phyloP scores from a whole-genome alignment of 805 yeast species.

The Zygosaccharomyces rouxii region DNA sequence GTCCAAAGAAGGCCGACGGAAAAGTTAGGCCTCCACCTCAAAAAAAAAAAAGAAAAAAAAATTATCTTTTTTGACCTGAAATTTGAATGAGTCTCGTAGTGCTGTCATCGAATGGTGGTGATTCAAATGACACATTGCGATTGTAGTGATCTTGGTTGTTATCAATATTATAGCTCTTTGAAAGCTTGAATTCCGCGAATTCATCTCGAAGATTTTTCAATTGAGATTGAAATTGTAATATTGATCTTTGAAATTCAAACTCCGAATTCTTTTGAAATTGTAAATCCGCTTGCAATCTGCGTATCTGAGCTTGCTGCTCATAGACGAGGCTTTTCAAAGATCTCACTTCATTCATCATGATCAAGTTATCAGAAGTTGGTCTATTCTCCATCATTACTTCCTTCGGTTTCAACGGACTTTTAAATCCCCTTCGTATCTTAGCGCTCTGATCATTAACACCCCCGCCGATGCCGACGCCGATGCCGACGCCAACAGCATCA shows the following conservation, averaged over 20 bases:
- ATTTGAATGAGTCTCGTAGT: constrained; percentile 20
- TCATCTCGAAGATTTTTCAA: constrained; percentile 14
- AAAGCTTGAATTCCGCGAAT: background rate
- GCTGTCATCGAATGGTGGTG: constrained; percentile 20
- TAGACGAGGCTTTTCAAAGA: constrained; percentile 17
- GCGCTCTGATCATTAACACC: constrained; percentile 3
- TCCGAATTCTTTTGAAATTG: constrained; percentile 15
- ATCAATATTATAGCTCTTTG: background rate
- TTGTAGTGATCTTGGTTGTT: background rate
- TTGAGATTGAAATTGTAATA: constrained; percentile 17
- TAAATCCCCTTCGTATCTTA: constrained; percentile 9
- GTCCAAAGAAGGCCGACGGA: background rate
- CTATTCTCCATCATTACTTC: constrained; percentile 6
- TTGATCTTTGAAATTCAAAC: constrained; percentile 14
- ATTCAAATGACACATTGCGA: background rate
- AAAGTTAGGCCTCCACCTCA: background rate
- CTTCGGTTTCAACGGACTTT: constrained; percentile 10
- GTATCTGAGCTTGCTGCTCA: constrained; percentile 23
- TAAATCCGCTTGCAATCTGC: constrained; percentile 18
- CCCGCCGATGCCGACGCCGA: too few relatives aligned
- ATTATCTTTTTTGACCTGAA: constrained; percentile 12
- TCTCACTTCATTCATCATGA: constrained; percentile 18
- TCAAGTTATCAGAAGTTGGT: constrained; percentile 8
- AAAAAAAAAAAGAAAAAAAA: too few relatives aligned
- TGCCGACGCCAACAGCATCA: background rate